A percentile compares a stretch with the other conserved stretches of the same genome.
phyloP scores from a whole-genome alignment of 257 asterid species.

The Solanum virginianum region DNA sequence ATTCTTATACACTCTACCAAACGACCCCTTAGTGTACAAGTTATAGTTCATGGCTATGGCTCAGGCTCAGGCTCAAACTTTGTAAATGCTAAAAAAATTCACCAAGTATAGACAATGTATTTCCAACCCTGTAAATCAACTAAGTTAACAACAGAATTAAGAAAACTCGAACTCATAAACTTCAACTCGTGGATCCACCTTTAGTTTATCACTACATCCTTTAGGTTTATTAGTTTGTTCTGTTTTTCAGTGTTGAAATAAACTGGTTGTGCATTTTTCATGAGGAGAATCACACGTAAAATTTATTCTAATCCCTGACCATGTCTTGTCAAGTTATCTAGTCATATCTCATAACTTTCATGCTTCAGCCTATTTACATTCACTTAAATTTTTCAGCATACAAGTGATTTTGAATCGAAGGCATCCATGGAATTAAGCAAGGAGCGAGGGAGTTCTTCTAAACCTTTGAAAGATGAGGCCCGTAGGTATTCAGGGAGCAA shows the following conservation, averaged over 20 bases:
- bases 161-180: not conserved
- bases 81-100: not conserved
- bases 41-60: not conserved
- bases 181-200: not conserved
- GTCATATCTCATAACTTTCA: not conserved
- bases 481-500: constrained; percentile 61
- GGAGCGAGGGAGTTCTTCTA: constrained; percentile 70
- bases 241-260: not conserved
- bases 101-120: not conserved
- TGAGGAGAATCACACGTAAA: not conserved
- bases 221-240: not conserved
- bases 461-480: constrained; percentile 35
- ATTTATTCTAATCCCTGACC: not conserved
- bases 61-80: not conserved
- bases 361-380: not conserved
- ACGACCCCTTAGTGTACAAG: not conserved
- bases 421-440: constrained; percentile 19
- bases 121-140: not conserved
- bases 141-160: not conserved
- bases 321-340: not conserved
- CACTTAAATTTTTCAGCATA: constrained; percentile 27
- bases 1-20: too few relatives aligned
- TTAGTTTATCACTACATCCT: not conserved
- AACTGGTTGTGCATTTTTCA: not conserved
- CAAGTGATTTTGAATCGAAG: constrained; percentile 39